phyloP scores from a whole-genome alignment of 257 asterid species.

The Solanum chilense region DNA sequence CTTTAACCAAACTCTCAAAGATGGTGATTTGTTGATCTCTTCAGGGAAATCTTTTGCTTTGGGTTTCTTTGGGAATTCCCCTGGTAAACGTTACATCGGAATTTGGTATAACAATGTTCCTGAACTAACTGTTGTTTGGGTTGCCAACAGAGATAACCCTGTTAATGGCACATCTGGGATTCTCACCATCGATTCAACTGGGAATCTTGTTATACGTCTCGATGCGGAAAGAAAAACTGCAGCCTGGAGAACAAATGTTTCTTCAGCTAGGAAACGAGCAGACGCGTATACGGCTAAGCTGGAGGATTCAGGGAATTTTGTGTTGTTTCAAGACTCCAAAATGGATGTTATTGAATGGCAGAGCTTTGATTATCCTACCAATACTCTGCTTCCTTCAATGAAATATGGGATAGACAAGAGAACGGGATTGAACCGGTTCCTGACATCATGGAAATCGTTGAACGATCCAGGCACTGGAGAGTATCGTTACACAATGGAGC shows the following conservation, averaged over 20 bases:
- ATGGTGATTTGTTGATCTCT: conserved; percentile 22
- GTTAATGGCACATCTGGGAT: conserved; percentile 4
- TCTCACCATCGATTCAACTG: conserved; percentile 13
- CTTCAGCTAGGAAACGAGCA: not conserved
- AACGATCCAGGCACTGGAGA: conserved; percentile 25
- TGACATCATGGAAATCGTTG: conserved; percentile 31
- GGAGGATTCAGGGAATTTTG: conserved; percentile 31
- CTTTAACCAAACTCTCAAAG: conserved; percentile 14
- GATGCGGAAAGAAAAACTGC: not conserved
- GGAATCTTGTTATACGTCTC: conserved; percentile 19
- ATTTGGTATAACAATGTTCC: conserved; percentile 34
- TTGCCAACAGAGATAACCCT: conserved; percentile 29
- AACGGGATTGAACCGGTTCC: conserved; percentile 14
- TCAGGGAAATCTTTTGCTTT: conserved; percentile 4
- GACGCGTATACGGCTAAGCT: conserved; percentile 8
- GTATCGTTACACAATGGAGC: conserved; percentile 15
- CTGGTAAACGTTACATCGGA: conserved; percentile 16
- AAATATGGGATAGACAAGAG: conserved; percentile 14
- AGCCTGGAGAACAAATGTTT: conserved; percentile 25
- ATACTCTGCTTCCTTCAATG: conserved; percentile 37
- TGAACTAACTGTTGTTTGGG: conserved; percentile 30
- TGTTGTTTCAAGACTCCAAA: conserved; percentile 11
- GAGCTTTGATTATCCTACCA: conserved; percentile 43
- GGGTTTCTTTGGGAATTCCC: conserved; percentile 24
- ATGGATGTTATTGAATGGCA: conserved; percentile 24